Evolutionary conservation across 805 yeast species (phyloP), one percentile per base, ranked within the genome.

Genomic region (Sungouiozyma ichnusensis): DNA sequence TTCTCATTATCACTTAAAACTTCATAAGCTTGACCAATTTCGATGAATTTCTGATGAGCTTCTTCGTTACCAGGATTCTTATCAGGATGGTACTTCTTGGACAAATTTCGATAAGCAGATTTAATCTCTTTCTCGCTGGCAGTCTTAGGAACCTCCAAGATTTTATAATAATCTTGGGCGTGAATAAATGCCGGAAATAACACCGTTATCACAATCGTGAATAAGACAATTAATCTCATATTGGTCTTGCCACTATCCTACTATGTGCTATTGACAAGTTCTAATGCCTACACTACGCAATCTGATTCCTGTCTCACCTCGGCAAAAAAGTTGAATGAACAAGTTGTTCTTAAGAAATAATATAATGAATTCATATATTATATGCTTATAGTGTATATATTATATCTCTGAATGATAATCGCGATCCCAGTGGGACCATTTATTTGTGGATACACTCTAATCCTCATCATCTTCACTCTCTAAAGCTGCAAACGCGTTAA

Each of bases 1-100:
- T 84, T 83, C 43, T 83, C 85, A 3, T 72, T 58, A 57, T 86
- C 85, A 49, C 77, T 73, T 47, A 87, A 70, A 11, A 86, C 83
- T 42, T 87, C 96, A 60, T 90, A 90, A 0, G 97, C 97, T 55
- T 83, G 94, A 14, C 95, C 95, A 20, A 92, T 74, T 62, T 87
- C 94, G 39, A 92, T 80, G 60, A 88, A 92, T 63, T 76, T 80
- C 39, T 82, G 80, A 49, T 85, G 87, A 1, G 97, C 95, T 20
- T 74, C 81, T 7, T 85, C 86, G 52, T 81, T 76, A 5, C 81
- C 82, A 4, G 82, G 80, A 58, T 90, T 92, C 66, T 90, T 90
- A 63, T 90, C 98, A 2, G 98, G 98, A 57, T 90, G 98, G 63
- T 75, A 86, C 57, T 84, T 84, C 60, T 85, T 81, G 50, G 88